Percentiles rank a stretch among this genome's conserved stretches.
These are phyloP conservation scores for Tylopilus orsonianus DNA, from an alignment of 1,284 basidiomycete species.

Conservation along the genomic window DNA sequence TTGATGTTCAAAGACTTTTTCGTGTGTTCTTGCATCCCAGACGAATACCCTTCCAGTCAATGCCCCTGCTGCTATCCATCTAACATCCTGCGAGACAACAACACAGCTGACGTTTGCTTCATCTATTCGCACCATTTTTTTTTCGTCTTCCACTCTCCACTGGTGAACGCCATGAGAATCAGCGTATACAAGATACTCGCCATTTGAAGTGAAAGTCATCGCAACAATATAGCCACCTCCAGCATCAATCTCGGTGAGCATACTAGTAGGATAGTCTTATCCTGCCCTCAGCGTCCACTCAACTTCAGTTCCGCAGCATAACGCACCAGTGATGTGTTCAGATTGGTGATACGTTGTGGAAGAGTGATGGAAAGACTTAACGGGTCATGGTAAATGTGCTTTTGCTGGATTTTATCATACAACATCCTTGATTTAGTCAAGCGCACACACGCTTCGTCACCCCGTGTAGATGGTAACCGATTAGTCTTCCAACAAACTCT, in stretches of 20 bases:
- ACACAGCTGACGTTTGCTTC: background rate
- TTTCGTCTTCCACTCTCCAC: background rate
- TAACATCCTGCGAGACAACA: background rate
- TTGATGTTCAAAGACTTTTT: background rate
- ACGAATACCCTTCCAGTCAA: background rate
- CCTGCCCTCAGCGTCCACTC: no score
- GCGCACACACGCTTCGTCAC: no score
- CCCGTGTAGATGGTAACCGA: no score
- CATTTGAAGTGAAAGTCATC: background rate
- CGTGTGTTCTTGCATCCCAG: background rate
- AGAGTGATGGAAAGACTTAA: no score
- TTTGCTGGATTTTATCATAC: no score
- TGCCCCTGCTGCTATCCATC: background rate
- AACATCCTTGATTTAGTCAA: no score
- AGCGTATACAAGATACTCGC: background rate
- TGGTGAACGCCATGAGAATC: background rate
- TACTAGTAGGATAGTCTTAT: no score
- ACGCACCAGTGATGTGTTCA: no score
- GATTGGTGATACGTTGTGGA: no score
- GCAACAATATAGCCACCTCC: background rate
- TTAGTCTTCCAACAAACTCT: no score
- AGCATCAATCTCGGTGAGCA: background rate
- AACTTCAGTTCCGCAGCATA: no score
- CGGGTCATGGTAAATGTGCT: no score
- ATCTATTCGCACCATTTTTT: background rate